A percentile compares a stretch with the other conserved stretches of the same genome.
Conservation (phyloP, 2,329 filamentous ascomycete genomes). For the Fusarium veterinarium region DNA sequence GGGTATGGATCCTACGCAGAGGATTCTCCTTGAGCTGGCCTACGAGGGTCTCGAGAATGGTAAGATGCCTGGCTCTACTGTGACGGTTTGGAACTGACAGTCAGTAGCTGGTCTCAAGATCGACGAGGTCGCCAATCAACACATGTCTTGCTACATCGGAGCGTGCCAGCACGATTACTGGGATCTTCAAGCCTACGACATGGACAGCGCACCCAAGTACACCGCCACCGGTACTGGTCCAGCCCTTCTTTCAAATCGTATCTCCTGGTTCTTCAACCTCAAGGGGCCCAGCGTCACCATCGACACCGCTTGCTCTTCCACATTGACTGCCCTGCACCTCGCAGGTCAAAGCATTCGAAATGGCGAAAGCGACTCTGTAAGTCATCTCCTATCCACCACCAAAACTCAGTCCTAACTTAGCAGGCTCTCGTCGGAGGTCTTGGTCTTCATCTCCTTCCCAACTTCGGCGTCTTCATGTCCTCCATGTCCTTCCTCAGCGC, state of each 20-base stretch:
- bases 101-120: not conserved
- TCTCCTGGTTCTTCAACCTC: constrained; percentile 7
- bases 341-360: not conserved
- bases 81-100: fast-evolving
- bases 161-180: constrained; percentile 12
- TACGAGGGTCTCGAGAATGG: not conserved
- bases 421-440: not conserved
- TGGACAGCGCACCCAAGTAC: constrained; percentile 9
- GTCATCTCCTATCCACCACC: fast-evolving
- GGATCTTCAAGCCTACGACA: constrained; percentile 7
- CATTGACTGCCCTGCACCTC: constrained; percentile 9
- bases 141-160: constrained; percentile 9
- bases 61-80: not conserved
- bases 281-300: constrained; percentile 11
- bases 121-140: not conserved
- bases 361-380: not conserved
- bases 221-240: not conserved
- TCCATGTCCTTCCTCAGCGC: not conserved
- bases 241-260: not conserved
- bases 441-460: not conserved
- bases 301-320: constrained; percentile 15
- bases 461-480: not conserved
- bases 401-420: fast-evolving
- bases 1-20: constrained; percentile 9
- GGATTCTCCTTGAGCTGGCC: not conserved